Evolutionary conservation across 192 early-diverging fungal genomes (phyloP), one percentile per base, ranked within the genome.

Genomic region (Linnemannia exigua): DNA sequence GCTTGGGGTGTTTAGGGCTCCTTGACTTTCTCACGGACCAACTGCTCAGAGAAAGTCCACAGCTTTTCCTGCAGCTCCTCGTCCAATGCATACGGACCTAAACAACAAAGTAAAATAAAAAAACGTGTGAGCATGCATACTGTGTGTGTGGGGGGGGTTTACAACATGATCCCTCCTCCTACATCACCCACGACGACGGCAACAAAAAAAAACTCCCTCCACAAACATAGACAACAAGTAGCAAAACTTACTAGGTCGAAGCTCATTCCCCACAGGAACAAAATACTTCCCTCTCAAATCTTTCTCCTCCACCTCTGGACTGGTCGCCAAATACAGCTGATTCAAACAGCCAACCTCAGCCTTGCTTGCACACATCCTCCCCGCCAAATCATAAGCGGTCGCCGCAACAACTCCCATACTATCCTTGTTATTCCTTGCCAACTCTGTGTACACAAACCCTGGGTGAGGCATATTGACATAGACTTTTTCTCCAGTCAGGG

Each of bases 401-500:
- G 68, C 76, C 5, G 76, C 88, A 1, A 82, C n/a, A 6, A 54
- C 44, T 0, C 79, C 79, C 68, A 79, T 35, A 7, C 66, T 70
- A 44, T 67, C 70, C 74, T 74, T 48, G 35, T 80, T 79, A 37
- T 82, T 84, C 54, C 89, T 70, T 12, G 41, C 67, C 37, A 93
- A 54, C 22, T 93, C 89, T 2, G 91, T 93, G 51, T 88, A 73
- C 20, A 93, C 91, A 54, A 89, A 81, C 17, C 91, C 92, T 19
- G 93, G 93, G 70, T 93, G 92, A 15, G 88, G 52, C 72, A 79
- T 79, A 61, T 93, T 89, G 2, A 82, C 88, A 44, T 82, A 88
- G 51, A 88, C 75, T 5, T 82, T 70, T 46, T 88, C 77, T 17
- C 81, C 82, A 16, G 83, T 72, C 7, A 89, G n/a, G n/a, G n/a